Base-by-base conservation (phyloP, 257 asterid species). In the Rhazya stricta region DNA sequence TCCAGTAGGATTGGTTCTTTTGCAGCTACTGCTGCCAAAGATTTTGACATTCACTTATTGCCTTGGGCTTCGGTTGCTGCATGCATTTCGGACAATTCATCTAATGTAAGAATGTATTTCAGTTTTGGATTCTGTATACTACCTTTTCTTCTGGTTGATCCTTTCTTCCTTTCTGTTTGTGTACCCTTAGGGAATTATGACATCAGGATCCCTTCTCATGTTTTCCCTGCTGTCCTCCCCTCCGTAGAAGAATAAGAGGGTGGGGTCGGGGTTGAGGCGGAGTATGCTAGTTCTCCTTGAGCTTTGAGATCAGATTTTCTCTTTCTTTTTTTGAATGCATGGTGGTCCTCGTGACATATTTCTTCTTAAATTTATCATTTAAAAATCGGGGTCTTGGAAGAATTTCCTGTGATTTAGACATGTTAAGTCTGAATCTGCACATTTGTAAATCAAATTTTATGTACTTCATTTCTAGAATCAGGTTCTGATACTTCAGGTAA, bases 1-100 rank as follows among this genome's bases (percentile, higher is more conserved):
- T 86, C 96, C 73, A 91, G 94, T 82, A 91, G 93, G 84, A 90
- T 94, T 75, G 91, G 96, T 81, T 81, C 94, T 82, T 94, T 94
- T 87, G 94, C 97, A 68, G 90, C 89, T 23, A 83, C 81, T 56
- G 97, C 96, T 39, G 86, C 94, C 27, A 91, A 88, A 86, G 96
- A 90, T 83, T 94, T 88, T 88, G 96, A 91, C 84, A 85, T 91
- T 83, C 96, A 89, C 84, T 88, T 94, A 71, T 79, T 91, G 78
- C 98, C 98, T 76, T 94, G 97, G 98, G 97, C 96, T 78, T 91
- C 98, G 0, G 96, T 94, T 79, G 97, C 97, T 39, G 97, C 93
- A 74, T 94, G 98, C 78, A 74, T 91, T 79, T 91, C 96, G 78
- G 94, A 91, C 82, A 84, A 87, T 83, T 83, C 88, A 43, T 79